phyloP scores from a whole-genome alignment of 345 rosid species.

The Punica granatum region DNA sequence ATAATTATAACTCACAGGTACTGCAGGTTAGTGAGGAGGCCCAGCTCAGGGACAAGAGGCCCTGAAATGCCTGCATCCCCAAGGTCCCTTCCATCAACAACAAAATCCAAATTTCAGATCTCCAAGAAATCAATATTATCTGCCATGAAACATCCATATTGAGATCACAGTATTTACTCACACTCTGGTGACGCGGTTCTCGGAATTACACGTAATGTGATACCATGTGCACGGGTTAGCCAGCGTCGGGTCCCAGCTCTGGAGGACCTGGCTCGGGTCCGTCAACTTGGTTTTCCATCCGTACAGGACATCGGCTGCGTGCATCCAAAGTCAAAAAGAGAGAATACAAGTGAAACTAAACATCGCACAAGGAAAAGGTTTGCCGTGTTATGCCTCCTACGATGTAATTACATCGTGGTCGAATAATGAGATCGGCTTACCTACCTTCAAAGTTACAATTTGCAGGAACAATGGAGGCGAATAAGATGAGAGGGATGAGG shows the following conservation, averaged over 20 bases:
- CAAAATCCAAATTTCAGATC: neutral
- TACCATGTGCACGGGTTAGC: slow-evolving; percentile 39
- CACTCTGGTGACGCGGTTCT: slow-evolving; percentile 24
- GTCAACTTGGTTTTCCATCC: slow-evolving; percentile 18
- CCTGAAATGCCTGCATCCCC: slow-evolving; percentile 35
- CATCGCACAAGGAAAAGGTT: neutral
- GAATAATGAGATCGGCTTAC: slow-evolving; percentile 5
- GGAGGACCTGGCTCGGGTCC: slow-evolving; percentile 47
- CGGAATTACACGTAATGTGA: slow-evolving; percentile 28
- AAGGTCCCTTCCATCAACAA: slow-evolving; percentile 29
- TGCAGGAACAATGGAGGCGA: neutral
- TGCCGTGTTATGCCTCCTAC: neutral
- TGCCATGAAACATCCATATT: no score
- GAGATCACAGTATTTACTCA: slow-evolving; percentile 10
- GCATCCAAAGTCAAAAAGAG: neutral
- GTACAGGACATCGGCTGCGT: slow-evolving; percentile 25
- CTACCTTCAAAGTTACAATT: slow-evolving; percentile 1
- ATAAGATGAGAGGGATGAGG: neutral
- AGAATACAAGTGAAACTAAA: no score
- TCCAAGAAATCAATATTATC: no score
- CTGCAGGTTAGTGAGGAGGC: slow-evolving; percentile 31
- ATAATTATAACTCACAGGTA: slow-evolving; percentile 27
- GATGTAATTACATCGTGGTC: neutral
- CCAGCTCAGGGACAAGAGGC: slow-evolving; percentile 35
- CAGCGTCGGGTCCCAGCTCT: slow-evolving; percentile 36